These are phyloP conservation scores for Teratosphaeria destructans DNA, from an alignment of 2,329 filamentous ascomycete species.

Conservation along the genomic window DNA sequence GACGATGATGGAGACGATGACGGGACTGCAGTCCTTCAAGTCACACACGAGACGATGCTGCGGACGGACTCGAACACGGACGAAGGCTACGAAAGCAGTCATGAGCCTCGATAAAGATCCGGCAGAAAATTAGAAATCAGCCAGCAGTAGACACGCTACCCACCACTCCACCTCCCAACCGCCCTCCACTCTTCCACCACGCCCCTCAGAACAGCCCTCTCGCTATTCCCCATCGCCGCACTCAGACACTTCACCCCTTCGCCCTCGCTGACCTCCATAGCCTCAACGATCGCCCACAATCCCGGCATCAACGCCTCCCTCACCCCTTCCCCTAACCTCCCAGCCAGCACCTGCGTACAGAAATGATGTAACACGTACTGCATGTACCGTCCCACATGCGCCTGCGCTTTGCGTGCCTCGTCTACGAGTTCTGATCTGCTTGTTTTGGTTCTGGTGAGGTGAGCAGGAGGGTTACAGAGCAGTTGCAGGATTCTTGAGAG, in stretches of 20 bases:
- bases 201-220: slow-evolving; percentile 42
- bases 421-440: slow-evolving; percentile 40
- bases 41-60: not conserved
- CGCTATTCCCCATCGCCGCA: slow-evolving; percentile 40
- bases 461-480: slow-evolving; percentile 43
- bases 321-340: slow-evolving; percentile 40
- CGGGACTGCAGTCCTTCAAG: not conserved
- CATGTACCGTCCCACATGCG: slow-evolving; percentile 47
- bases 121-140: too few relatives aligned
- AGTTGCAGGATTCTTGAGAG: slow-evolving; percentile 48
- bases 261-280: slow-evolving; percentile 33
- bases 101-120: not conserved
- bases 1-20: not conserved
- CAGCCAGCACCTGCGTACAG: slow-evolving; percentile 41
- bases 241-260: slow-evolving; percentile 43
- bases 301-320: slow-evolving; percentile 43
- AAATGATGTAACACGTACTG: slow-evolving; percentile 49
- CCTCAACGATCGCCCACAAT: slow-evolving; percentile 43
- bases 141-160: not conserved
- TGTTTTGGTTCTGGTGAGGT: slow-evolving; percentile 30
- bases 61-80: not conserved
- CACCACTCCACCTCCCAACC: slow-evolving; percentile 25
- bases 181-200: slow-evolving; percentile 42
- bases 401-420: slow-evolving; percentile 48
- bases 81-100: not conserved